Percentiles rank a stretch among this genome's conserved stretches.
Conservation (phyloP, 768 basidiomycete genomes). For the Trametes cubensis region DNA sequence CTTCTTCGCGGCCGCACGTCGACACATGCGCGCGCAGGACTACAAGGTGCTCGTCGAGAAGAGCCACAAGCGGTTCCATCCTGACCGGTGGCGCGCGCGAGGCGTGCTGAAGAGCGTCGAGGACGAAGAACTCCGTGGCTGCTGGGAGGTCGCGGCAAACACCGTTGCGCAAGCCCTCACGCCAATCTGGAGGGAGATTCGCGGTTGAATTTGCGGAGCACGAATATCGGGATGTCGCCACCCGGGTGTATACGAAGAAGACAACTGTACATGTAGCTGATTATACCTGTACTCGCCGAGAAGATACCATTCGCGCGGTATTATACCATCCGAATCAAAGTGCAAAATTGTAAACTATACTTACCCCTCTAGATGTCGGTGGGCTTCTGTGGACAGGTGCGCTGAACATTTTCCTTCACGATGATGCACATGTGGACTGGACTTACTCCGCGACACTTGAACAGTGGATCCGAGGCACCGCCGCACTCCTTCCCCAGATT, state of each 20-base stretch:
- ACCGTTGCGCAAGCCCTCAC: slow-evolving; percentile 76
- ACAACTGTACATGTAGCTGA: slow-evolving; percentile 14
- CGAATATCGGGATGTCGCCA: background rate
- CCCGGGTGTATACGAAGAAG: slow-evolving; percentile 2
- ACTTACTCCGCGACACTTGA: slow-evolving; percentile 4
- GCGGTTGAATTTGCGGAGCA: slow-evolving; percentile 1
- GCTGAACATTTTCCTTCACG: background rate
- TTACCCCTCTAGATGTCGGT: background rate
- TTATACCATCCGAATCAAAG: background rate
- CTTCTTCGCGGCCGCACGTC: slow-evolving; percentile 62
- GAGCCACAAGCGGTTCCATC: slow-evolving; percentile 75
- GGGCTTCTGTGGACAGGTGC: background rate
- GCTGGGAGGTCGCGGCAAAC: slow-evolving; percentile 68
- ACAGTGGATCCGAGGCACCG: background rate
- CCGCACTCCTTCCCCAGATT: background rate
- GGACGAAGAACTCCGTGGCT: slow-evolving; percentile 60
- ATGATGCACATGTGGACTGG: background rate
- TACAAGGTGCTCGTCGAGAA: slow-evolving; percentile 69
- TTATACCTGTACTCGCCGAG: background rate
- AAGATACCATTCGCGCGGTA: background rate
- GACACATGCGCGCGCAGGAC: slow-evolving; percentile 59
- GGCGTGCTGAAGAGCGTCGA: slow-evolving; percentile 59
- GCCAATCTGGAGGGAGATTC: slow-evolving; percentile 53
- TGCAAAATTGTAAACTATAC: background rate
- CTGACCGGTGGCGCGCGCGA: slow-evolving; percentile 76